Evolutionary conservation across 345 rosid species (phyloP).

Genomic region (Pseudoturritis turrita): DNA sequence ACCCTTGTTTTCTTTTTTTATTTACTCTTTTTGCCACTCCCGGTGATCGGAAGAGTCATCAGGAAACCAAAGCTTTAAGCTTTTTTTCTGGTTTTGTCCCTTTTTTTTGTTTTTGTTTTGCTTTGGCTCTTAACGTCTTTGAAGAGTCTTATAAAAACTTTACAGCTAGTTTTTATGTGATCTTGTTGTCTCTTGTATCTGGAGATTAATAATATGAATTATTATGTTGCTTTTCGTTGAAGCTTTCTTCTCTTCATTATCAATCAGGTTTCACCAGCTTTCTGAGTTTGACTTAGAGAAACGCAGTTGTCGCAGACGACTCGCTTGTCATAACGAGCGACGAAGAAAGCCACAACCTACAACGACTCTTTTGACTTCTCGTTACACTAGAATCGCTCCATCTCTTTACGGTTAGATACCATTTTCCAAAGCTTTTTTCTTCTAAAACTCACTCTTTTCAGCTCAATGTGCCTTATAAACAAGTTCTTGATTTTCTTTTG

Average conservation of each 20-base stretch:
- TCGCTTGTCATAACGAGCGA: slow-evolving; percentile 89
- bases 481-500: background rate
- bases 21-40: background rate
- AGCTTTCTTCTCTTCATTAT: slow-evolving; percentile 9
- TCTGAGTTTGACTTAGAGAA: slow-evolving; percentile 83
- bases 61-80: slow-evolving; percentile 12
- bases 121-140: slow-evolving; percentile 27
- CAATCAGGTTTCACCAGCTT: slow-evolving; percentile 83
- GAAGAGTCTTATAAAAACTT: slow-evolving; percentile 24
- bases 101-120: background rate
- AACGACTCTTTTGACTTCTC: slow-evolving; percentile 39
- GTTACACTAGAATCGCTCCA: slow-evolving; percentile 44
- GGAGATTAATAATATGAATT: background rate
- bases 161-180: slow-evolving; percentile 19
- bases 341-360: slow-evolving; percentile 71
- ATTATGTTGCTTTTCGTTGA: slow-evolving; percentile 12
- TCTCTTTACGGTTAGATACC: slow-evolving; percentile 47
- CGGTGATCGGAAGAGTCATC: background rate
- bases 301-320: slow-evolving; percentile 85
- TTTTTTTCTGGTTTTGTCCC: background rate
- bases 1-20: background rate
- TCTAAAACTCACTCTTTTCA: background rate
- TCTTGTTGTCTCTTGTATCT: slow-evolving; percentile 24
- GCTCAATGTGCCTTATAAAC: background rate
- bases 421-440: background rate